A percentile compares a stretch with the other conserved stretches of the same genome.
Evolutionary conservation across 192 early-diverging fungal genomes (phyloP).

Genomic region (Coemansia furcata): DNA sequence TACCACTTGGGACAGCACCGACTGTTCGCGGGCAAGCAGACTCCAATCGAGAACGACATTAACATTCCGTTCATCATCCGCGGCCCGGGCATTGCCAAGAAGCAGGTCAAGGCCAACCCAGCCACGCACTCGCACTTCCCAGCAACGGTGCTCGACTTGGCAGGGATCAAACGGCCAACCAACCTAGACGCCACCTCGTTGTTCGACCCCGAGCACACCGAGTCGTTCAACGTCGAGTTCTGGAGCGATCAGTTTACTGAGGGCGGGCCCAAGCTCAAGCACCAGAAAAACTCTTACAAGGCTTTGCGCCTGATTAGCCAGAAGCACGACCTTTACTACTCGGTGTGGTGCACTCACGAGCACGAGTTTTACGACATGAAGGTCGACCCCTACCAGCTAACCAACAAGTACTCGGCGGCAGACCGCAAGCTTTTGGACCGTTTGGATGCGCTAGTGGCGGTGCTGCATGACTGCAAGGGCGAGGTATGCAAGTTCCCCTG

Average conservation of each 20-base stretch:
- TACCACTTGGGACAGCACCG: constrained; percentile 68
- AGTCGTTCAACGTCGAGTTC: constrained; percentile 57
- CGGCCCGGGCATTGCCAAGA: constrained; percentile 60
- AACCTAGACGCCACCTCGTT: constrained; percentile 4
- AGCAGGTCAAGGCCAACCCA: constrained; percentile 37
- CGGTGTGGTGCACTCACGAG: constrained; percentile 59
- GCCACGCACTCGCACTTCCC: constrained; percentile 62
- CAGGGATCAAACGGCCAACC: constrained; percentile 40
- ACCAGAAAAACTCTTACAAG: constrained; percentile 54
- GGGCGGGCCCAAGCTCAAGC: constrained; percentile 12
- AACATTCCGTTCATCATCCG: constrained; percentile 62
- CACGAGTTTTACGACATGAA: constrained; percentile 58
- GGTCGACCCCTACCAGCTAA: constrained; percentile 58
- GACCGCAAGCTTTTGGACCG: constrained; percentile 49
- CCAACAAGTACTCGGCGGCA: constrained; percentile 53
- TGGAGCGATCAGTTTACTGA: constrained; percentile 36
- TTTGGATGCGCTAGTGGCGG: constrained; percentile 56
- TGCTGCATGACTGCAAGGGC: constrained; percentile 55
- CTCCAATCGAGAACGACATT: constrained; percentile 64
- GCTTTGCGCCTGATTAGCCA: constrained; percentile 55
- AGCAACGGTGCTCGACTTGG: constrained; percentile 61
- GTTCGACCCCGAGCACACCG: constrained; percentile 39
- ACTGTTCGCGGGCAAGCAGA: constrained; percentile 60
- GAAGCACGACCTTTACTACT: constrained; percentile 54
- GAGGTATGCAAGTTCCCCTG: constrained; percentile 60